Base-by-base conservation (phyloP, 2,329 filamentous ascomycete genomes). In the Capronia americana region DNA sequence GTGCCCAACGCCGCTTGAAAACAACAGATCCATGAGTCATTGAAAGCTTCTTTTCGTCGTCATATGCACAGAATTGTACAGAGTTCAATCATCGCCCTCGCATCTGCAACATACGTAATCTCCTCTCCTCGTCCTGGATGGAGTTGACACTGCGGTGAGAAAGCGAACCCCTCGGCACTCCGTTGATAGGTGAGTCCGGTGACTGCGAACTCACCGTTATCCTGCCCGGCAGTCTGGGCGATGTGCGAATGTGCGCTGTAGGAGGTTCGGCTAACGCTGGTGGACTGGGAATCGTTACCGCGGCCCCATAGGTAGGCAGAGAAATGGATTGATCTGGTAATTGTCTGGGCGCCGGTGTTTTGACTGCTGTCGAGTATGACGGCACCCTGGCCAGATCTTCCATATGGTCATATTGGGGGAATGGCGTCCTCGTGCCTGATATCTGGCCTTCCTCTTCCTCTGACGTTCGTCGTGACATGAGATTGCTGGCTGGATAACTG, bases 321-420 rank as follows among this genome's bases (percentile, higher is more conserved):
- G 32, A 28, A 5, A 46, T 57, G 26, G 69, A 70, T 23, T 61
- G 61, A 12, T 77, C 77, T 4, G 80, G 76, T 24, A 83, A 82
- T 6, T 82, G 82, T 38, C 84, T 82, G 58, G 85, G 83, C 17
- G 87, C 85, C 4, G 88, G 86, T 0, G 88, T 86, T 69, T 86
- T 87, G 28, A 92, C 86, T 0, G 91, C 91, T 0, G 91, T 93
- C 17, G 86, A 85, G 75, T 93, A 93, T 64, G 90, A 93, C 0
- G 91, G 91, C 1, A 93, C 90, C 70, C 90, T 90, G 75, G 84
- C 90, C 50, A 93, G 79, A 69, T 88, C 85, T 56, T 85, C 84
- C 70, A 92, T 79, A 69, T 90, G 87, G 20, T 83, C 79, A 56
- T 83, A 82, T 66, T 81, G 79, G 12, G 76, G 76, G 55, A 77